Evolutionary conservation across 495 filamentous ascomycete species (phyloP).

Genomic region (Penicillium alfredii): DNA sequence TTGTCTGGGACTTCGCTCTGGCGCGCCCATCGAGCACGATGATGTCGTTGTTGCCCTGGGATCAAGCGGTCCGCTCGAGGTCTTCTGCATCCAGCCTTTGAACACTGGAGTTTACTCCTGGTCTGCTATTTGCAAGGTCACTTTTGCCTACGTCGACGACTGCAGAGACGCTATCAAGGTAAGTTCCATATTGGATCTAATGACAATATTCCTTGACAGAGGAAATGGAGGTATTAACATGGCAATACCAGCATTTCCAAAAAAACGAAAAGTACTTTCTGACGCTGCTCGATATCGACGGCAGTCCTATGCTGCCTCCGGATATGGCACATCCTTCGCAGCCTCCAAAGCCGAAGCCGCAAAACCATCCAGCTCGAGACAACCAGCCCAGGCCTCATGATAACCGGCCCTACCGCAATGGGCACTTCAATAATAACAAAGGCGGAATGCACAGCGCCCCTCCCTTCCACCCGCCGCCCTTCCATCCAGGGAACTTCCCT

Average conservation of each 20-base stretch:
- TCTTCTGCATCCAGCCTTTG: not conserved
- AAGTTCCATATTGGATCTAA: not conserved
- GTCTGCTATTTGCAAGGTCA: constrained; percentile 7
- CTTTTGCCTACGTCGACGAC: constrained; percentile 20
- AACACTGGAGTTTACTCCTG: not conserved
- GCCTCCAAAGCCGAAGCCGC: too few species aligned
- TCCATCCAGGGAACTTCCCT: too few species aligned
- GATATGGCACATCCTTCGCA: too few species aligned
- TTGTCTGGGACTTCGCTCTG: constrained; percentile 12
- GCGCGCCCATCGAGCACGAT: constrained; percentile 3
- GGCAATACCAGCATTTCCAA: constrained; percentile 9
- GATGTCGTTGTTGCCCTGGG: constrained; percentile 1
- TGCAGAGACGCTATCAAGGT: constrained; percentile 21
- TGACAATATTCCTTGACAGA: not conserved
- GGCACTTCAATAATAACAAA: not conserved
- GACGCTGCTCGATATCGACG: constrained; percentile 1
- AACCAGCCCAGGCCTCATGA: not conserved
- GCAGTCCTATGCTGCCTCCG: too few species aligned
- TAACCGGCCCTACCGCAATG: not conserved
- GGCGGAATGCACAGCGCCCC: not conserved
- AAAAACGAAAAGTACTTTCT: constrained; percentile 10
- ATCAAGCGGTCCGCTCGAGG: constrained; percentile 10
- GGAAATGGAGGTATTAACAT: too few species aligned
- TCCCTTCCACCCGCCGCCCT: too few species aligned
- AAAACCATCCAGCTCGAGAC: too few species aligned